Conservation (phyloP, 2,329 filamentous ascomycete species). For the Hypoxylon sp. region DNA sequence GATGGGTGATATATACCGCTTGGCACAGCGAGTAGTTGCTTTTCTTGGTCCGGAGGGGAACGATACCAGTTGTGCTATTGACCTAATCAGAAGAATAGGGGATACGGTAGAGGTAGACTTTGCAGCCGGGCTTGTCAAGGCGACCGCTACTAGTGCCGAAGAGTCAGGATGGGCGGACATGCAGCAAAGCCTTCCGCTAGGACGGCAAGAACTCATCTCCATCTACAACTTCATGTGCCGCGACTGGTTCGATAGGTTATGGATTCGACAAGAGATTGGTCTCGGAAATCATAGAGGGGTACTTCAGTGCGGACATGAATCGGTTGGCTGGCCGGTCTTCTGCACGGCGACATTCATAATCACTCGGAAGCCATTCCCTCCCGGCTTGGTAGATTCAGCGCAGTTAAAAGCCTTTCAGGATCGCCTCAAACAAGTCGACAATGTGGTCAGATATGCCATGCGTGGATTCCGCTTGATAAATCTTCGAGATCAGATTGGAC, state of each 20-base stretch:
- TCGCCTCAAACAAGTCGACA: not conserved
- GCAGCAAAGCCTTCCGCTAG: too few relatives aligned
- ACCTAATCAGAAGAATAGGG: not conserved
- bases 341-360: slow-evolving; percentile 1
- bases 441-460: not conserved
- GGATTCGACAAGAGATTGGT: slow-evolving; percentile 3
- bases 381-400: too few relatives aligned
- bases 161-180: not conserved
- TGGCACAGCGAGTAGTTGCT: not conserved
- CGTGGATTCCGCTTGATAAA: not conserved
- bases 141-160: not conserved
- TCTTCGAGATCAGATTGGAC: not conserved
- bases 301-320: not conserved
- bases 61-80: too few relatives aligned
- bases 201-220: too few relatives aligned
- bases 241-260: slow-evolving; percentile 1
- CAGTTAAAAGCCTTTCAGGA: too few relatives aligned
- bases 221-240: not conserved
- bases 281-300: not conserved
- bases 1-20: slow-evolving; percentile 2
- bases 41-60: not conserved
- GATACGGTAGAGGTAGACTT: not conserved
- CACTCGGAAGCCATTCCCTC: not conserved
- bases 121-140: not conserved
- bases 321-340: not conserved